Evolutionary conservation across 73 alveolate species (phyloP).

Genomic region (Symbiodinium natans): DNA sequence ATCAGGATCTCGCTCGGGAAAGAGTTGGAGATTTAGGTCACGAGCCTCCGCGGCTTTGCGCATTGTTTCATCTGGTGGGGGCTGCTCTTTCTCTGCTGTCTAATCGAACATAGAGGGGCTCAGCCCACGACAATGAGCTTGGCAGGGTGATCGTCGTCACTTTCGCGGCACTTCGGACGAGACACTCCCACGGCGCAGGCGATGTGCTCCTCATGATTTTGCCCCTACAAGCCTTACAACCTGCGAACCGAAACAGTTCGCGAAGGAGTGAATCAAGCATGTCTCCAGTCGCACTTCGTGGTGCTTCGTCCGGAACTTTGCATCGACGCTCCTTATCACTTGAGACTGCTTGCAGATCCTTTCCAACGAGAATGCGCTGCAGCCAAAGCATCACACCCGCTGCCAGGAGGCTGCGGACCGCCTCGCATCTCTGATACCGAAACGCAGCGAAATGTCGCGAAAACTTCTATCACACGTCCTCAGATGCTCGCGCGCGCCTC

Average conservation of each 20-base stretch:
- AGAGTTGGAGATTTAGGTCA: not conserved
- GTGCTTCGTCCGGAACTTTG: slow-evolving; percentile 8
- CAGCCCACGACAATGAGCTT: not conserved
- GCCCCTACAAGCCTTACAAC: not conserved
- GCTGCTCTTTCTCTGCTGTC: too few relatives aligned
- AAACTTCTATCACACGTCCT: not conserved
- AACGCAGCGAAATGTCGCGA: not conserved
- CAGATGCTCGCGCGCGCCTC: not conserved
- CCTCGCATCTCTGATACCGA: not conserved
- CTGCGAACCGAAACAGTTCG: too few relatives aligned
- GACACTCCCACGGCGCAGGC: not conserved
- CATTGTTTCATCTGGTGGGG: too few relatives aligned
- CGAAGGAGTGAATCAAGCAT: too few relatives aligned
- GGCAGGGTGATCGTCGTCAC: not conserved
- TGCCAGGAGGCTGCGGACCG: not conserved
- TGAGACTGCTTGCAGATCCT: too few relatives aligned
- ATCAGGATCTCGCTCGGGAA: not conserved
- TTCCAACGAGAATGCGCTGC: not conserved
- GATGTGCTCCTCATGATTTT: not conserved
- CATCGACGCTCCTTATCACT: not conserved
- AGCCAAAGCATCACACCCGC: not conserved
- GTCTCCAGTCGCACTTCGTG: slow-evolving; percentile 11
- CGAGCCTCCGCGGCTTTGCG: not conserved
- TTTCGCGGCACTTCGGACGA: not conserved
- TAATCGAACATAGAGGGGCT: too few relatives aligned